Evolutionary conservation across 1,139 yeast species (phyloP).

Genomic region (Yamadazyma triangularis): DNA sequence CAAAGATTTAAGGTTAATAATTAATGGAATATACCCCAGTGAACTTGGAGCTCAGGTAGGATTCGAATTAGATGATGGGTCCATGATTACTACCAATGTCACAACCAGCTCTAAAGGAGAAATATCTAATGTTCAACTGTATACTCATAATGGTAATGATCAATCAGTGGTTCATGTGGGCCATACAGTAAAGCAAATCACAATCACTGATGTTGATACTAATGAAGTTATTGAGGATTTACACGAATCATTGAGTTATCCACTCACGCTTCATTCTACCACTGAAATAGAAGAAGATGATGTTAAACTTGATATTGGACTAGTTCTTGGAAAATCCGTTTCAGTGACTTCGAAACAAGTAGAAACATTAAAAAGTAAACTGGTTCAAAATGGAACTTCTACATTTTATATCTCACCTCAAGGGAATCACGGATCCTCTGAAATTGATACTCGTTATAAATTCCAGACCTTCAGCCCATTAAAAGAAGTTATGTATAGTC

Average conservation of each 20-base stretch:
- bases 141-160: conserved; percentile 23
- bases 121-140: conserved; percentile 27
- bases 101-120: conserved; percentile 21
- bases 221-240: neutral
- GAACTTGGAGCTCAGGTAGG: conserved; percentile 19
- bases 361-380: conserved; percentile 17
- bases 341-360: conserved; percentile 12
- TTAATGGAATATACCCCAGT: conserved; percentile 17
- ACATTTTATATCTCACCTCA: conserved; percentile 35
- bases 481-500: conserved; percentile 26
- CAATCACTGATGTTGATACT: conserved; percentile 13
- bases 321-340: conserved; percentile 4
- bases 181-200: conserved; percentile 11
- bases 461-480: conserved; percentile 17
- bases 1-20: conserved; percentile 28
- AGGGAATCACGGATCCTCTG: conserved; percentile 53
- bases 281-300: conserved; percentile 1
- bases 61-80: conserved; percentile 33
- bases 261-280: conserved; percentile 22
- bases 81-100: conserved; percentile 18
- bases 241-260: conserved; percentile 13
- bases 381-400: conserved; percentile 45
- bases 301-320: too few species aligned
- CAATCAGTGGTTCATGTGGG: conserved; percentile 30
- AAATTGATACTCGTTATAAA: conserved; percentile 33